Evolutionary conservation across 495 filamentous ascomycete genomes (phyloP).

Genomic region (Lepraria neglecta): DNA sequence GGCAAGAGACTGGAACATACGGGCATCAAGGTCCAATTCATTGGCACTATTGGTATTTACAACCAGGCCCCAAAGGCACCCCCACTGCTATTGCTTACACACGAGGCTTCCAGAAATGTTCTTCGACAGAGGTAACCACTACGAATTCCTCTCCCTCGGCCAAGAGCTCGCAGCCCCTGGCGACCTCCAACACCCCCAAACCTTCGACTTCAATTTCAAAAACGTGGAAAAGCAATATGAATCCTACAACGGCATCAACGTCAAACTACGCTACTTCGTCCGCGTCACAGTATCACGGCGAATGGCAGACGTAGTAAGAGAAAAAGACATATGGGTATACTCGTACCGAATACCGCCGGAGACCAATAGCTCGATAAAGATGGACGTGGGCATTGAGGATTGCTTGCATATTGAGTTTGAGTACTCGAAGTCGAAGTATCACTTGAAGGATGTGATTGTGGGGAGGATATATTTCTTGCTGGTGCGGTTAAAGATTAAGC

Average conservation of each 20-base stretch:
- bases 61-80: constrained; percentile 7
- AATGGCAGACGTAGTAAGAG: constrained; percentile 95
- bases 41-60: constrained; percentile 82
- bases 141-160: constrained; percentile 94
- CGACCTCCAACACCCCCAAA: constrained; percentile 96
- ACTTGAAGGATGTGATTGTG: constrained; percentile 98
- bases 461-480: constrained; percentile 98
- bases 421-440: constrained; percentile 98
- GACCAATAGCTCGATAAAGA: constrained; percentile 98
- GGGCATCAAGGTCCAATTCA: constrained; percentile 99
- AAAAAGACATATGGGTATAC: constrained; percentile 99
- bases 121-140: constrained; percentile 97
- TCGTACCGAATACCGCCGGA: constrained; percentile 97
- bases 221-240: constrained; percentile 99
- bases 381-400: constrained; percentile 99
- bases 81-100: constrained; percentile 18
- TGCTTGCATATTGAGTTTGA: constrained; percentile 99
- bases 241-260: constrained; percentile 99
- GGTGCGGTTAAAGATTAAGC: constrained; percentile 97
- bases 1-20: constrained; percentile 97
- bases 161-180: constrained; percentile 95
- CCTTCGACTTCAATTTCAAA: constrained; percentile 99
- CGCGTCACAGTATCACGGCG: constrained; percentile 91
- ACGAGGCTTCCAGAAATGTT: constrained; percentile 72
- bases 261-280: constrained; percentile 96